Evolutionary conservation across 345 rosid species (phyloP), one percentile per base, ranked within the genome.

Genomic region (Sapria himalayana): DNA sequence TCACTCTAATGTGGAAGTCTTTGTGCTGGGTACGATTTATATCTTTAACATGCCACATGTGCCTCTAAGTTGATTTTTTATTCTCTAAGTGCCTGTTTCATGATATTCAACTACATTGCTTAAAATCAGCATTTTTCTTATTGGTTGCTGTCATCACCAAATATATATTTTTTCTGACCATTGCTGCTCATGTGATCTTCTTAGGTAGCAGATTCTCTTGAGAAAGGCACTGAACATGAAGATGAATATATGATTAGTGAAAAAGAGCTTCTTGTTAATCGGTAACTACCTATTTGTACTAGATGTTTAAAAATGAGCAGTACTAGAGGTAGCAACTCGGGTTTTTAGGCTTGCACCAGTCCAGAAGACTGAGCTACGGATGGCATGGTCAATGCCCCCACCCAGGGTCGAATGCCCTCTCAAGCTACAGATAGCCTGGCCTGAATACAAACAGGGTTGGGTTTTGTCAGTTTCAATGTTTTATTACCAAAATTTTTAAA

Each of bases 211-310:
- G 95, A 91, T 57, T 91, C 99, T 33, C 95, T 91, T 49, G 95
- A 91, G 63, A 91, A 84, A 67, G 99, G 99, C 43, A 91, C 95
- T 39, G 95, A 91, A 60, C 93, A 91, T 33, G 99, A 91, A 60
- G 99, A 80, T 48, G 99, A 89, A 62, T 91, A 91, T 64, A 91
- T 91, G 95, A 91, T 91, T 52, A 91, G 99, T 15, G 99, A 91
- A 73, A 91, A 74, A 50, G 95, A 89, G 55, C 99, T 89, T 24
- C 84, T 89, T 9, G 95, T 89, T 4, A 89, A 89, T 69, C 67
- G 81, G 99, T 79, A 47, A 50, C n/a, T 10, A 33, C 32, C 43
- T 29, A 20, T 14, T 48, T 15, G 19, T 20, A 13, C 25, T 22
- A 1, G 4, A 12, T 19, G 10, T 33, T 39, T 13, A 15, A 15